phyloP scores from a whole-genome alignment of 202 grass and related monocot genomes.

The Carex arenaria region DNA sequence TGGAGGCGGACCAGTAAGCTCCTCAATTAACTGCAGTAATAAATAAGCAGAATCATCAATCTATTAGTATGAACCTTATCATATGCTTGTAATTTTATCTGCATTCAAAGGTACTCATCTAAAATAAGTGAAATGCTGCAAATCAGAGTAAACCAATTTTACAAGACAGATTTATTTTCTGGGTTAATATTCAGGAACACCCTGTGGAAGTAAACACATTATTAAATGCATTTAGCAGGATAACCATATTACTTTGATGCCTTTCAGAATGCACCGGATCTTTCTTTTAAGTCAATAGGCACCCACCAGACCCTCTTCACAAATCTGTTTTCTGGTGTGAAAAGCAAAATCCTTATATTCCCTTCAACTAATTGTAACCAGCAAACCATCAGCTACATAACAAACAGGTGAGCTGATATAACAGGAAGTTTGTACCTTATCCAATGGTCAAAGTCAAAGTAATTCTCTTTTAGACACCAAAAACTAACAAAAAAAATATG shows the following conservation, averaged over 20 bases:
- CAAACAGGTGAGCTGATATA: not conserved
- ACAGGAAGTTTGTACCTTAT: not conserved
- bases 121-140: not conserved
- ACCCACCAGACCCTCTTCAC: not conserved
- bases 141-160: not conserved
- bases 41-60: conserved; percentile 18
- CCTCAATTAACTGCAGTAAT: conserved; percentile 58
- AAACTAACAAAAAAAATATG: not conserved
- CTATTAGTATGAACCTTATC: not conserved
- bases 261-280: not conserved
- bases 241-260: not conserved
- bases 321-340: not conserved
- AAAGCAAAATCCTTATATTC: not conserved
- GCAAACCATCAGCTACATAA: not conserved
- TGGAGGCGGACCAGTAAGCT: conserved; percentile 68
- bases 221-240: not conserved
- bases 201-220: not conserved
- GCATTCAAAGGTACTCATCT: not conserved
- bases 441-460: not conserved
- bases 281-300: not conserved
- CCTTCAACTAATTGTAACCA: not conserved
- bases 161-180: not conserved
- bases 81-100: not conserved
- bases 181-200: not conserved
- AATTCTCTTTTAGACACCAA: not conserved